Evolutionary conservation across 305 asterid species (phyloP).

Genomic region (Fraxinus sp.): DNA sequence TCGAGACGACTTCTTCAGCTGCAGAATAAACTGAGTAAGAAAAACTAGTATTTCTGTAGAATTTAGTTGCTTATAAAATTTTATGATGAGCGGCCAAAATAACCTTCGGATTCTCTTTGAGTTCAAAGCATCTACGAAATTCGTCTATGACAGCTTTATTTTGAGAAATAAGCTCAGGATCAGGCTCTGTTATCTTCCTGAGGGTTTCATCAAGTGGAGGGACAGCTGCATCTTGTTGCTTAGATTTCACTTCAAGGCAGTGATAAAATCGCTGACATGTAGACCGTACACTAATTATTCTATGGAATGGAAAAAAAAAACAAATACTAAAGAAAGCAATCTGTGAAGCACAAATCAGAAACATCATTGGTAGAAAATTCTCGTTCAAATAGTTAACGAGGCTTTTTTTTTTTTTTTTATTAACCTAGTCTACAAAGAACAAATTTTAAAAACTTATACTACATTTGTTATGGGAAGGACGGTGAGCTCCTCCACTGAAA

Average conservation of each 20-base stretch:
- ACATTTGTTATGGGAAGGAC: no score
- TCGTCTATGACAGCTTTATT: slow-evolving; percentile 63
- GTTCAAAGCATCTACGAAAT: slow-evolving; percentile 58
- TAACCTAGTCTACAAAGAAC: no score
- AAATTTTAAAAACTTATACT: no score
- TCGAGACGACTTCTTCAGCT: slow-evolving; percentile 82
- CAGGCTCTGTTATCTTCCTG: slow-evolving; percentile 73
- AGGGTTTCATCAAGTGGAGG: slow-evolving; percentile 91
- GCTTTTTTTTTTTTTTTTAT: not conserved
- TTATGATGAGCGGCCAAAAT: slow-evolving; percentile 5
- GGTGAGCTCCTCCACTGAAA: no score
- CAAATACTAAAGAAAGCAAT: not conserved
- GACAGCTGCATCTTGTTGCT: slow-evolving; percentile 65
- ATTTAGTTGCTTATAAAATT: not conserved
- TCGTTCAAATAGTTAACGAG: not conserved
- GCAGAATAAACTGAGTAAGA: slow-evolving; percentile 30
- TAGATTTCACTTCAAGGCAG: slow-evolving; percentile 77
- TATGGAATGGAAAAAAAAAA: not conserved
- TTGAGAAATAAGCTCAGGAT: slow-evolving; percentile 54
- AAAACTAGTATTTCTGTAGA: not conserved
- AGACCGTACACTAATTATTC: slow-evolving; percentile 12
- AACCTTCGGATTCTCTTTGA: slow-evolving; percentile 94
- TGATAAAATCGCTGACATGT: slow-evolving; percentile 70
- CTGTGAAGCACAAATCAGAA: not conserved
- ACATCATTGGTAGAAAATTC: not conserved